Evolutionary conservation across 805 yeast genomes (phyloP).

Genomic region (Debaryomyces castellii): DNA sequence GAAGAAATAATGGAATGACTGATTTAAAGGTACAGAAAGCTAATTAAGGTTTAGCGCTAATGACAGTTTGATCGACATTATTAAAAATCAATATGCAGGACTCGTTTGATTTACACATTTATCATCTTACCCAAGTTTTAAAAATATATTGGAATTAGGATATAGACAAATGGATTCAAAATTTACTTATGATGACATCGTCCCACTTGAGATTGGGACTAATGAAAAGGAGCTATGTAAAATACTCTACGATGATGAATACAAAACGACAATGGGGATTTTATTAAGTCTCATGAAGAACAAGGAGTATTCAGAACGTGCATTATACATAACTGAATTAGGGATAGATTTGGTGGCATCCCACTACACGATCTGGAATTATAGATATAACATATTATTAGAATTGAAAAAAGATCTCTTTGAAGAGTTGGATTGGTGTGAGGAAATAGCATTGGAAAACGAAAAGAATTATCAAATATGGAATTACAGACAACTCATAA

Average conservation of each 20-base stretch:
- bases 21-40: no score
- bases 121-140: no score
- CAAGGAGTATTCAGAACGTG: constrained; percentile 69
- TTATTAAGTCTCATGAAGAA: constrained; percentile 57
- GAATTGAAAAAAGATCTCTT: constrained; percentile 36
- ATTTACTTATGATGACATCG: constrained; percentile 42
- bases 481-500: constrained; percentile 80
- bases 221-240: constrained; percentile 54
- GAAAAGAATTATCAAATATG: constrained; percentile 97
- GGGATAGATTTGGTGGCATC: constrained; percentile 77
- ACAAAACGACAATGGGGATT: constrained; percentile 57
- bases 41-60: no score
- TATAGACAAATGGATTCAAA: neutral
- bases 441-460: constrained; percentile 66
- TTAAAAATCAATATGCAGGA: neutral
- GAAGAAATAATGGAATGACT: no score
- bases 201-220: constrained; percentile 41
- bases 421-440: constrained; percentile 78
- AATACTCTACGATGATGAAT: constrained; percentile 73
- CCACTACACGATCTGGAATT: constrained; percentile 89
- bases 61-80: no score
- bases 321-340: constrained; percentile 60
- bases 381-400: constrained; percentile 53
- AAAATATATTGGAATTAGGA: no score
- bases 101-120: neutral